phyloP scores from a whole-genome alignment of 176 grass and related monocot genomes.

The Avena atlantica region DNA sequence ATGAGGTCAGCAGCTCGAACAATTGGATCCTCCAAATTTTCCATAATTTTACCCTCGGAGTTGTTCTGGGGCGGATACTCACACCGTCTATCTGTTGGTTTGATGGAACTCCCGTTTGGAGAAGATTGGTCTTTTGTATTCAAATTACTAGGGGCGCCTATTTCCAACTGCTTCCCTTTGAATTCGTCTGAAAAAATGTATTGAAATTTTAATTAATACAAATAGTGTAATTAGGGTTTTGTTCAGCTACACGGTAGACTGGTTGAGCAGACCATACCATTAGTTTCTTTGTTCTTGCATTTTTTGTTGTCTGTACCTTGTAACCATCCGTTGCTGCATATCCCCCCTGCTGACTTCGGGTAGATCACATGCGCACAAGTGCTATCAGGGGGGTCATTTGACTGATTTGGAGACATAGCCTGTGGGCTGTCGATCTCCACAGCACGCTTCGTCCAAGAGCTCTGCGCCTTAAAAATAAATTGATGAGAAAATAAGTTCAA shows the following conservation, averaged over 20 bases:
- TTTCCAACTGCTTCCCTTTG: conserved; percentile 78
- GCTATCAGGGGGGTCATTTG: conserved; percentile 69
- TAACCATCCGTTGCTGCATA: conserved; percentile 56
- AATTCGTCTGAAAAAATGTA: conserved; percentile 57
- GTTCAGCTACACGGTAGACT: conserved; percentile 1
- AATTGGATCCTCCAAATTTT: conserved; percentile 52
- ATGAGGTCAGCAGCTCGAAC: conserved; percentile 74
- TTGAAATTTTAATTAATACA: conserved; percentile 23
- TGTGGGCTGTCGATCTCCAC: conserved; percentile 77
- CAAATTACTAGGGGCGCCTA: conserved; percentile 57
- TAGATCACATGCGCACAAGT: conserved; percentile 82
- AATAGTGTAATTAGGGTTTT: neutral
- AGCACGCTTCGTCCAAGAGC: conserved; percentile 79
- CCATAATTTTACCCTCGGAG: conserved; percentile 40
- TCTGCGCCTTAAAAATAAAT: conserved; percentile 59
- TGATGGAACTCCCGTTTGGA: conserved; percentile 36
- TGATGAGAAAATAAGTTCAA: conserved; percentile 24
- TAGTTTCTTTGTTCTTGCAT: conserved; percentile 56
- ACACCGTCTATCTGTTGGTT: conserved; percentile 40
- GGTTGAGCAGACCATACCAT: conserved; percentile 52
- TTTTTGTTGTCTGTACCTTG: conserved; percentile 45
- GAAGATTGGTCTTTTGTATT: conserved; percentile 41
- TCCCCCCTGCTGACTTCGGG: conserved; percentile 49
- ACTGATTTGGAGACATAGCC: conserved; percentile 69
- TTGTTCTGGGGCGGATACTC: conserved; percentile 46